Evolutionary conservation across 345 rosid genomes (phyloP), one percentile per base, ranked within the genome.

Genomic region (Nasturtium officinale): DNA sequence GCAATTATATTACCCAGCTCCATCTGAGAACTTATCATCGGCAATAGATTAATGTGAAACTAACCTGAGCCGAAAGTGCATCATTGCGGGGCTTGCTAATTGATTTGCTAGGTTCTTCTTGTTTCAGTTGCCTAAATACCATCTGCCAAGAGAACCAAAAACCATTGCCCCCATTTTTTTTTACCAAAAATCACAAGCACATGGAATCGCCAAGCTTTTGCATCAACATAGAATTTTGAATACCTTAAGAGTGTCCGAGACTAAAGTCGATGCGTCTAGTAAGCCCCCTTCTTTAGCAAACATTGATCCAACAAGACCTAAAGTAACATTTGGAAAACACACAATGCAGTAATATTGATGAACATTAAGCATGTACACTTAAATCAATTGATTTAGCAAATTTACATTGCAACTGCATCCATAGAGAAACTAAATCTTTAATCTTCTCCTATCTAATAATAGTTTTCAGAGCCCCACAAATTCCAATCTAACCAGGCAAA

Each of bases 191-290:
- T 18, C 54, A 53, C 23, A 30, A n/a, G 55, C 45, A 69, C 16
- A 51, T 17, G 48, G n/a, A 75, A 18, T 20, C 37, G 1, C 60
- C 64, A 68, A 51, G 16, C 33, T 43, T 57, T 29, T 7, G 33
- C 17, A 28, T 5, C 0, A 61, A 61, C 26, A 76, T 33, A 17
- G n/a, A 61, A 35, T 29, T 25, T 32, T 42, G 25, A 56, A 56
- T 83, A 95, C 98, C 99, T 90, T 95, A 68, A 79, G 61, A 79
- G 90, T 86, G 40, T 92, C 94, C 0, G 91, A 82, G 62, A 90
- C 74, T 15, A 86, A 61, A 78, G 78, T 86, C 33, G 91, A 82
- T 66, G 85, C 74, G 72, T 64, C 78, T 12, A 82, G 67, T 57
- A 85, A 42, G 56, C 75, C 61, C 29, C 86, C 89, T 70, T 89